A percentile compares a stretch with the other conserved stretches of the same genome.
phyloP scores from a whole-genome alignment of 1,284 basidiomycete species.

The Anthracocystis walkeri region DNA sequence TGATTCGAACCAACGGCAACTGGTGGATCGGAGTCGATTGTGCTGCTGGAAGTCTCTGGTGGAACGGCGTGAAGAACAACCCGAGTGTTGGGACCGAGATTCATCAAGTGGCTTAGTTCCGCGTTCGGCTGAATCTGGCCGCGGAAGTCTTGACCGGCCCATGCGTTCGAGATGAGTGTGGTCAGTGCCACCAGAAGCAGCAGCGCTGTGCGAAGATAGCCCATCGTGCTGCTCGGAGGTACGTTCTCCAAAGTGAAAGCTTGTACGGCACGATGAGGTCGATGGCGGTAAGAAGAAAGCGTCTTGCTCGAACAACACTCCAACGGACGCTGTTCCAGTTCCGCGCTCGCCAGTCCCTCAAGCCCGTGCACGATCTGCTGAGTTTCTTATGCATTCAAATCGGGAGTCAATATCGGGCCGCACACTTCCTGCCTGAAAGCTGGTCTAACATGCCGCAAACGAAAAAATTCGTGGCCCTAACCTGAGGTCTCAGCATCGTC shows the following conservation, averaged over 20 bases:
- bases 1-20: neutral
- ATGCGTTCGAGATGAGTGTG: conserved; percentile 12
- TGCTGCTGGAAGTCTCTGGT: neutral
- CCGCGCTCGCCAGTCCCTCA: too few species aligned
- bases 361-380: too few species aligned
- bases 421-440: too few species aligned
- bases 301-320: neutral
- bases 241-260: neutral
- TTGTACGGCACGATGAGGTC: neutral
- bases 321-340: too few species aligned
- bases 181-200: conserved; percentile 21
- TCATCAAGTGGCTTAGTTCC: conserved; percentile 37
- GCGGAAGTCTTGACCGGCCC: conserved; percentile 43
- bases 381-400: too few species aligned
- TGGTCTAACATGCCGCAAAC: too few species aligned
- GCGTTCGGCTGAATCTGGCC: conserved; percentile 52
- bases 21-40: neutral
- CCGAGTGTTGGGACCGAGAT: conserved; percentile 44
- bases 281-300: neutral
- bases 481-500: too few species aligned
- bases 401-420: too few species aligned
- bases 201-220: neutral
- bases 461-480: too few species aligned
- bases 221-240: conserved; percentile 2
- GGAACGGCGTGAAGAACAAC: conserved; percentile 44